phyloP scores from a whole-genome alignment of 352 stramenopile genomes.

The Globisporangium paroecandrum region DNA sequence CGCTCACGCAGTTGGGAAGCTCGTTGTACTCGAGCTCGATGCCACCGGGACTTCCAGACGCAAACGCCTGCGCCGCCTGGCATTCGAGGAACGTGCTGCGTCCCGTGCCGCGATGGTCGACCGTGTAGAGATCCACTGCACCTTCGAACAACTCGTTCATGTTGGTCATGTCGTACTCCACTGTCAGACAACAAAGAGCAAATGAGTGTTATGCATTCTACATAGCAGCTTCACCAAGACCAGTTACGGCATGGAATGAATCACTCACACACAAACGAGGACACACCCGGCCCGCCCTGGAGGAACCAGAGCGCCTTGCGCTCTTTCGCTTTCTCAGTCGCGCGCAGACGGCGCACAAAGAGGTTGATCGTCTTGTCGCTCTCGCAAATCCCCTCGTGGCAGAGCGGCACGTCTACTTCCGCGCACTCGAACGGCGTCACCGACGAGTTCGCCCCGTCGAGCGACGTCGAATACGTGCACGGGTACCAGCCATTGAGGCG shows the following conservation, averaged over 20 bases:
- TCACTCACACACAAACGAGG: constrained; percentile 17
- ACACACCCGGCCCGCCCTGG: constrained; percentile 22
- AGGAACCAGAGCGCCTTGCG: constrained; percentile 24
- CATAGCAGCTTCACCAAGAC: neutral
- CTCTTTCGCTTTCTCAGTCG: neutral
- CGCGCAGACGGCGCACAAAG: constrained; percentile 34
- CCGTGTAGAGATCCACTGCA: constrained; percentile 20
- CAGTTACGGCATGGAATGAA: neutral
- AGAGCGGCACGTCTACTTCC: constrained; percentile 64
- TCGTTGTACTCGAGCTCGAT: neutral
- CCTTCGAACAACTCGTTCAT: neutral
- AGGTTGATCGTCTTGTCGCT: constrained; percentile 53
- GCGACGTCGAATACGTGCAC: constrained; percentile 22
- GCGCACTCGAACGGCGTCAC: constrained; percentile 39
- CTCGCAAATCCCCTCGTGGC: constrained; percentile 59
- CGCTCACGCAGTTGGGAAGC: constrained; percentile 12
- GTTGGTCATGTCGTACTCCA: constrained; percentile 18
- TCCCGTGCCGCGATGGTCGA: constrained; percentile 21
- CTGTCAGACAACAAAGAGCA: neutral
- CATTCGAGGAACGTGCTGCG: constrained; percentile 19
- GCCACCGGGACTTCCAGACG: neutral
- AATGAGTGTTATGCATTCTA: neutral
- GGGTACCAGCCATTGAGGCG: constrained; percentile 62
- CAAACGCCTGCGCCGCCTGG: constrained; percentile 14
- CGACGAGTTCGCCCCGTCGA: constrained; percentile 1